A percentile compares a stretch with the other conserved stretches of the same genome.
Conservation (phyloP, 148 eudicot genomes). For the Silene conica region DNA sequence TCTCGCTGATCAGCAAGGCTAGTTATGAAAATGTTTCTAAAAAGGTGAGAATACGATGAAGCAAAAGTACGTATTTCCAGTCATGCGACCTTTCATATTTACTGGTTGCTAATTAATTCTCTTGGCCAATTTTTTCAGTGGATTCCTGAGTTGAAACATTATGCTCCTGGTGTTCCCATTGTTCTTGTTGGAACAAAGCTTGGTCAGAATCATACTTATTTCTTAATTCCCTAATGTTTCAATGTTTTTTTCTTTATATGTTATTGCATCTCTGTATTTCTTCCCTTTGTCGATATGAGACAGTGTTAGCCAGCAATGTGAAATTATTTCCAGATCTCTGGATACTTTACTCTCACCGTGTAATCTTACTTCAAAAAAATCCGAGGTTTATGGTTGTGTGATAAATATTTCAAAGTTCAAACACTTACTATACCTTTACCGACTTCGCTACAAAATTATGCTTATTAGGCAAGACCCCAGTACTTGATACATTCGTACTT, state of each 20-base stretch:
- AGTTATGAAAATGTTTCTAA: slow-evolving; percentile 63
- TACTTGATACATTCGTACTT: too few species aligned
- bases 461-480: neutral
- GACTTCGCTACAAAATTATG: neutral
- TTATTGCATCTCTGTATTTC: neutral
- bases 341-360: too few species aligned
- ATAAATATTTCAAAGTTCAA: neutral
- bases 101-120: slow-evolving; percentile 19
- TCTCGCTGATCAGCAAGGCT: slow-evolving; percentile 61
- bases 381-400: too few species aligned
- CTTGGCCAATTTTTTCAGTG: slow-evolving; percentile 50
- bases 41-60: slow-evolving; percentile 33
- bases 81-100: neutral
- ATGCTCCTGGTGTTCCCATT: slow-evolving; percentile 97
- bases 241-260: neutral
- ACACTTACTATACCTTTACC: too few species aligned
- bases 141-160: slow-evolving; percentile 99
- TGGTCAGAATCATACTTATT: slow-evolving; percentile 49
- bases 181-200: slow-evolving; percentile 97
- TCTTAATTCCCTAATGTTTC: slow-evolving; percentile 4
- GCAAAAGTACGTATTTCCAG: neutral
- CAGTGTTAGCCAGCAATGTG: too few species aligned
- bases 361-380: too few species aligned
- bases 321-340: neutral
- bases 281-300: too few species aligned